phyloP scores from a whole-genome alignment of 2,329 filamentous ascomycete genomes.

The Neofusicoccum umdonicola region DNA sequence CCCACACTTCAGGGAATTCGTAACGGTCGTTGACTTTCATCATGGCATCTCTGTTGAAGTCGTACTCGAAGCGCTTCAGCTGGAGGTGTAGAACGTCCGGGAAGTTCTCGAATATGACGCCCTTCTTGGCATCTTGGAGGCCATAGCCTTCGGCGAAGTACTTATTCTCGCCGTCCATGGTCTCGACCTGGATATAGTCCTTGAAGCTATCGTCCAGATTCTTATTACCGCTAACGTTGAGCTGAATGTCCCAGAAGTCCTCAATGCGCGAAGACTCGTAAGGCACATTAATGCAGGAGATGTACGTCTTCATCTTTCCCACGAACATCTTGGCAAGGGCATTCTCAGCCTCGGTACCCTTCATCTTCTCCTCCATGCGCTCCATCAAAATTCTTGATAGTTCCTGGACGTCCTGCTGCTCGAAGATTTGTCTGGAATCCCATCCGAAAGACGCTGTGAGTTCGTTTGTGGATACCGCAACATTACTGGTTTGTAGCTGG shows the following conservation, averaged over 20 bases:
- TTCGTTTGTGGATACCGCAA: constrained; percentile 85
- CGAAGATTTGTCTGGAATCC: constrained; percentile 97
- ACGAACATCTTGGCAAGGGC: constrained; percentile 88
- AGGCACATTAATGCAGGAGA: constrained; percentile 96
- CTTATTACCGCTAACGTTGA: constrained; percentile 93
- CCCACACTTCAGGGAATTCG: constrained; percentile 81
- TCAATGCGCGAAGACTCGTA: constrained; percentile 95
- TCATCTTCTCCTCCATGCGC: constrained; percentile 96
- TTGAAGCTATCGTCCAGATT: constrained; percentile 91
- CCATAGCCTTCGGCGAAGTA: constrained; percentile 92
- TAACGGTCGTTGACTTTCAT: constrained; percentile 97
- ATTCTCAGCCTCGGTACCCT: constrained; percentile 87
- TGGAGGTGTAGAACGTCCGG: constrained; percentile 92
- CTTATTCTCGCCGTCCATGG: constrained; percentile 96
- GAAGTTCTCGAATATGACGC: constrained; percentile 94
- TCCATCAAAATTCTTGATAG: constrained; percentile 96
- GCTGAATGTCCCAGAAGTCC: constrained; percentile 98
- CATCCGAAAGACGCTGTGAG: constrained; percentile 96
- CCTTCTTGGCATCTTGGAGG: constrained; percentile 94
- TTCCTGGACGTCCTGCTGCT: constrained; percentile 98
- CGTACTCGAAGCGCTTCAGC: constrained; percentile 96
- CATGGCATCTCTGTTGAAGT: constrained; percentile 93
- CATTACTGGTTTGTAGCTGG: constrained; percentile 80
- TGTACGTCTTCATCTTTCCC: constrained; percentile 97
- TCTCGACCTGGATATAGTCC: constrained; percentile 95